Evolutionary conservation across 345 rosid species (phyloP).

Genomic region (Aegle marmelos): DNA sequence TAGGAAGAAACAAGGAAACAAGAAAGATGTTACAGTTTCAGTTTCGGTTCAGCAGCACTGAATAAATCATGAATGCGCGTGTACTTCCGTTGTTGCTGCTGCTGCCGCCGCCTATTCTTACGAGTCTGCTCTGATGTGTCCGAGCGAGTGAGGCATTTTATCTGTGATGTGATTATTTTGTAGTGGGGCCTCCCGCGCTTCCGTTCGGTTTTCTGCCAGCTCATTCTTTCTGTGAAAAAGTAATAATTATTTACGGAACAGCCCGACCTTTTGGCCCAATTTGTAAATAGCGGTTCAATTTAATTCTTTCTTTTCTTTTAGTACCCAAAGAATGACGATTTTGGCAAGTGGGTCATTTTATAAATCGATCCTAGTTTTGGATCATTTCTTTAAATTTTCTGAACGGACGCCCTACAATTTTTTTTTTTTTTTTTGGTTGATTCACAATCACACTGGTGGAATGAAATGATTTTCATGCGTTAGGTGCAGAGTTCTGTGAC

Average conservation of each 20-base stretch:
- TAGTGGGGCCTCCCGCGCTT: not conserved
- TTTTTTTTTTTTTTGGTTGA: no score
- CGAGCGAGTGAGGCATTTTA: not conserved
- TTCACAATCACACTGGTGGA: no score
- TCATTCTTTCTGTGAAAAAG: not conserved
- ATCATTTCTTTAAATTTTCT: no score
- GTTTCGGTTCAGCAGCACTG: not conserved
- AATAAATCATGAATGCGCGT: not conserved
- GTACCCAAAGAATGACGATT: no score
- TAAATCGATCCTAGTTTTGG: no score
- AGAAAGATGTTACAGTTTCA: not conserved
- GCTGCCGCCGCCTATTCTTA: not conserved
- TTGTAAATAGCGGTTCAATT: no score
- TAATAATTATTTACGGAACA: not conserved
- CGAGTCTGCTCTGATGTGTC: not conserved
- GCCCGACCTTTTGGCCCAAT: not conserved
- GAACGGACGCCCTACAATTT: no score
- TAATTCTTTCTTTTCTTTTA: no score
- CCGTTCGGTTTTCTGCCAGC: not conserved
- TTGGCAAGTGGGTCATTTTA: no score
- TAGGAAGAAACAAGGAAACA: not conserved
- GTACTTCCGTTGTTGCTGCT: not conserved
- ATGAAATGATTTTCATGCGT: no score
- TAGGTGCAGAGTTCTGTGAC: no score
- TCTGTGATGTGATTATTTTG: not conserved